Base-by-base conservation (phyloP, 805 yeast genomes). In the Pichia sporocuriosa region DNA sequence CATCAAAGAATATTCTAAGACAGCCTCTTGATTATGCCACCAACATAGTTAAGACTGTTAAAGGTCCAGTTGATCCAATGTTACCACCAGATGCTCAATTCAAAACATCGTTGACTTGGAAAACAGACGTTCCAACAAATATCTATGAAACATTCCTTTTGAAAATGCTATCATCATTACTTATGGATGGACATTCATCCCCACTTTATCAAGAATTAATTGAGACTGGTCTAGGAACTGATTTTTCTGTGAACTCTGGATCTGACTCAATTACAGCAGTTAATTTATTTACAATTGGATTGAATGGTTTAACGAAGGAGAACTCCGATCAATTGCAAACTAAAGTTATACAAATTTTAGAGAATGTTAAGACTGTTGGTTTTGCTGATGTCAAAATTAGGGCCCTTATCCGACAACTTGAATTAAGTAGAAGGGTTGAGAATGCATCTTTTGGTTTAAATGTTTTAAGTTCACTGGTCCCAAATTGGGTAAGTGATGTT, bases 101-200 rank as follows among this genome's bases (percentile, higher is more conserved):
- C 56, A 87, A 88, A 58, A 66, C 84, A 1, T 87, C 96, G 0
- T 58, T 93, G 45, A 87, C 97, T 1, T 93, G 97, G 97, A 69
- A 76, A 48, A 76, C 84, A 47, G 96, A 95, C 7, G 63, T 72
- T 15, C 86, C 96, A 3, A 68, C 67, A 5, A 81, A 83, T 52
- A 69, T 72, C 9, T 82, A 84, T 54, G 81, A 79, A 40, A 67
- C 87, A 0, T 84, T 89, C 58, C 70, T 83, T 34, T 68, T 88
- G 70, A 81, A 80, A 43, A 66, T 88, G 9, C 63, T 88, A 36
- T 76, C 84, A 17, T 74, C 80, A 20, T 65, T 93, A 39, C 66
- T 93, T 26, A 75, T 81, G 50, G 96, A 86, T 57, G 97, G 97
- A 2, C 97, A 90, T 56, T 83, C 93, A 11, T 82, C 97, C 6